phyloP scores from a whole-genome alignment of 2,329 filamentous ascomycete species.

The Neonectria sp. region DNA sequence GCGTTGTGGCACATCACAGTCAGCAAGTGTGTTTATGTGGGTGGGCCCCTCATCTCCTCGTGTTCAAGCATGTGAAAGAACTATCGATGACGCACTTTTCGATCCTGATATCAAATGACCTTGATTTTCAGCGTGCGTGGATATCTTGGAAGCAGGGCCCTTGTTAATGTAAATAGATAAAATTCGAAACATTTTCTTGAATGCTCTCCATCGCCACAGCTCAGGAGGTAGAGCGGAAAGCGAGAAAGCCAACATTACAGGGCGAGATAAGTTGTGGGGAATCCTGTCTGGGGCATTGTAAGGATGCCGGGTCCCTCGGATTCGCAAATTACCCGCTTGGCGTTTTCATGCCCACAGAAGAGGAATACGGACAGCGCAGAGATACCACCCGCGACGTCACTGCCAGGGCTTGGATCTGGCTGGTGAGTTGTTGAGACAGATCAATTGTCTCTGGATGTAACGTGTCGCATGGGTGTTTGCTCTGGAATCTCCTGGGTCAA shows the following conservation, averaged over 20 bases:
- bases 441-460: neutral
- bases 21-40: neutral
- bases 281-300: conserved; percentile 17
- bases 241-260: conserved; percentile 5
- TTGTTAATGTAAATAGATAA: neutral
- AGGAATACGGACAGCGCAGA: conserved; percentile 18
- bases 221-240: conserved; percentile 6
- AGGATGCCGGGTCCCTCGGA: conserved; percentile 32
- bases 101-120: neutral
- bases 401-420: neutral
- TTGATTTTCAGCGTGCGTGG: neutral
- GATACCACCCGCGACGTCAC: conserved; percentile 24
- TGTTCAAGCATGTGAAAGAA: conserved; percentile 44
- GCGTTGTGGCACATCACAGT: conserved; percentile 13
- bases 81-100: conserved; percentile 37
- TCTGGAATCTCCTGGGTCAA: neutral
- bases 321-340: conserved; percentile 41
- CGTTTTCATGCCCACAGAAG: conserved; percentile 30
- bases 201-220: neutral
- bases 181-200: neutral
- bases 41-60: conserved; percentile 28
- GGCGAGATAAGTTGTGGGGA: conserved; percentile 33
- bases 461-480: neutral
- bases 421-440: neutral
- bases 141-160: neutral